Percentiles rank a stretch among this genome's conserved stretches.
Evolutionary conservation across 2,329 filamentous ascomycete genomes (phyloP).

Genomic region (Macrophomina pseudophaseolina): DNA sequence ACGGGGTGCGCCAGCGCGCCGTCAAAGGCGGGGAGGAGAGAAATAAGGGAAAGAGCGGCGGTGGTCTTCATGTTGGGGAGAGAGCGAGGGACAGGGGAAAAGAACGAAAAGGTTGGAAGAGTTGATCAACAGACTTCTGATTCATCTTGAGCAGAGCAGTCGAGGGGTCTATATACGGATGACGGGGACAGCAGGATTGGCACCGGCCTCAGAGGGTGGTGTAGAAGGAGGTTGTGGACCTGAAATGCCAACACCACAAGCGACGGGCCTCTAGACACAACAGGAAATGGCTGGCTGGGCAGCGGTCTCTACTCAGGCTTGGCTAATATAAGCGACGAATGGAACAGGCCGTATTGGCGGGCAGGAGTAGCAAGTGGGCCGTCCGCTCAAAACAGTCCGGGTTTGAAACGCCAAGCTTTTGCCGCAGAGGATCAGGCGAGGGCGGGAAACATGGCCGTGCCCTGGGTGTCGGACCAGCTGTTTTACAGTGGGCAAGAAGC

Average conservation of each 20-base stretch:
- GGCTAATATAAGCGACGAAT: conserved; percentile 7
- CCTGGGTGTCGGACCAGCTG: not conserved
- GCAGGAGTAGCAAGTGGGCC: not conserved
- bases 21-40: conserved; percentile 30
- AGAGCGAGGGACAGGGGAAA: not conserved
- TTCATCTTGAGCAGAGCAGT: not conserved
- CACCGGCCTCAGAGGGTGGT: not conserved
- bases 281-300: conserved; percentile 10
- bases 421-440: not conserved
- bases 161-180: not conserved
- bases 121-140: conserved; percentile 18
- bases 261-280: not conserved
- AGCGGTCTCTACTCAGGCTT: not conserved
- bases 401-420: conserved; percentile 17
- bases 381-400: not conserved
- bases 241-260: conserved; percentile 15
- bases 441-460: not conserved
- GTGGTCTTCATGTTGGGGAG: conserved; percentile 32
- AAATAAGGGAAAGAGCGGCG: conserved; percentile 32
- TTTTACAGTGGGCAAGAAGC: not conserved
- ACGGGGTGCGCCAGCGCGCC: conserved; percentile 30
- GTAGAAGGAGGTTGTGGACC: not conserved
- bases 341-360: not conserved
- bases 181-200: not conserved
- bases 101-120: conserved; percentile 3